phyloP scores from a whole-genome alignment of 768 basidiomycete species.

The Lactarius sp. region DNA sequence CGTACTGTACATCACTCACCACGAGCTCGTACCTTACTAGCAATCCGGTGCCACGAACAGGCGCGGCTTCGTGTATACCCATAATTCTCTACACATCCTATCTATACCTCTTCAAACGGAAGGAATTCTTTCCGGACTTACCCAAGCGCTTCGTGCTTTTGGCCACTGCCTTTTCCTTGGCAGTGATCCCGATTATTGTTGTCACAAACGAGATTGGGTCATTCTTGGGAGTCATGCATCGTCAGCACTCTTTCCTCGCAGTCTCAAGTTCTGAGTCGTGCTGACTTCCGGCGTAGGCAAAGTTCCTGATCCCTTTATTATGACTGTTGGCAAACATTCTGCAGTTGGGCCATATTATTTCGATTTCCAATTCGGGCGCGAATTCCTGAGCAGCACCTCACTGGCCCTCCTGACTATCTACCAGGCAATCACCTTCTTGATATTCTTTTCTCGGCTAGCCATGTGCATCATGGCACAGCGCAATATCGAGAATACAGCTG shows the following conservation, averaged over 20 bases:
- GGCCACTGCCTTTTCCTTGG: slow-evolving; percentile 41
- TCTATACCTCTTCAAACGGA: slow-evolving; percentile 52
- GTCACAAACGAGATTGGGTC: slow-evolving; percentile 57
- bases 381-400: slow-evolving; percentile 54
- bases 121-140: slow-evolving; percentile 47
- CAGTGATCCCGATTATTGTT: slow-evolving; percentile 53
- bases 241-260: slow-evolving; percentile 37
- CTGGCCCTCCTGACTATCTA: slow-evolving; percentile 54
- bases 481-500: slow-evolving; percentile 43
- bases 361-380: slow-evolving; percentile 41
- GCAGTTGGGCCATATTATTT: slow-evolving; percentile 41
- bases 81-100: slow-evolving; percentile 59
- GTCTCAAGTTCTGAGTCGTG: background rate
- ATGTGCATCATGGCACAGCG: slow-evolving; percentile 48
- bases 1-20: slow-evolving; percentile 26
- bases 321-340: slow-evolving; percentile 14
- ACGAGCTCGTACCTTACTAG: background rate
- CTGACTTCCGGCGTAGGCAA: slow-evolving; percentile 11
- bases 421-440: slow-evolving; percentile 53
- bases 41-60: slow-evolving; percentile 15
- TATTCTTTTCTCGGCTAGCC: slow-evolving; percentile 55
- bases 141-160: slow-evolving; percentile 46
- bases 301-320: background rate
- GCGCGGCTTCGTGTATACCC: slow-evolving; percentile 60
- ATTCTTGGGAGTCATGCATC: slow-evolving; percentile 52